Evolutionary conservation across 331 rosid species (phyloP), one percentile per base, ranked within the genome.

Genomic region (Quercus lobata): DNA sequence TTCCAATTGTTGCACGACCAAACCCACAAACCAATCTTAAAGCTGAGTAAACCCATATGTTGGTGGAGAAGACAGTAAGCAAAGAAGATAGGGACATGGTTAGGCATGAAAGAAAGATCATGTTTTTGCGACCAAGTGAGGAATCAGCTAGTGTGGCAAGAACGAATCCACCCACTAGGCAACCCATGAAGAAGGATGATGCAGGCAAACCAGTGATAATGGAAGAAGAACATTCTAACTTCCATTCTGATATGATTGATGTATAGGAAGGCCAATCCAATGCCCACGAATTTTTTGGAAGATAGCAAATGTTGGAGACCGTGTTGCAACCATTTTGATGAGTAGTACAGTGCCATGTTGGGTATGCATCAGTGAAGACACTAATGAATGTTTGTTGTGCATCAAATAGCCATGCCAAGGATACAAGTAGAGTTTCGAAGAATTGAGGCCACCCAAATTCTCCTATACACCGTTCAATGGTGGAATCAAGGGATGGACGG

Each of bases 121-220:
- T 84, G 76, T 85, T 91, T n/a, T 91, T 91, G 2, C 97, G 85
- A 4, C 95, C 95, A 1, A 90, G 74, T 0, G 80, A 83, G 0
- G 97, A 71, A 14, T 90, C 95, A 0, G 92, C 95, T 0, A 92
- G 89, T 0, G 95, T 65, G 72, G 95, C 84, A 4, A 90, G 76
- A 12, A 30, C 6, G 27, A 90, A 17, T 1, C 93, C 97, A 0
- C 95, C 92, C 1, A 87, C 41, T 4, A 87, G 57, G 71, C 97
- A 90, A 0, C 96, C 96, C 0, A 72, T 0, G 80, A 89, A 92
- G 89, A 90, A 92, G 4, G 79, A 68, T 0, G 97, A 90, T 1
- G 93, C 84, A 0, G 97, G 93, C 9, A 92, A 81, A 49, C 96
- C 91, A 0, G 81, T 73, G 30, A 89, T 1, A 8, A 84, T 0